phyloP scores from a whole-genome alignment of 1,284 basidiomycete genomes.

The Puccinia polysora region DNA sequence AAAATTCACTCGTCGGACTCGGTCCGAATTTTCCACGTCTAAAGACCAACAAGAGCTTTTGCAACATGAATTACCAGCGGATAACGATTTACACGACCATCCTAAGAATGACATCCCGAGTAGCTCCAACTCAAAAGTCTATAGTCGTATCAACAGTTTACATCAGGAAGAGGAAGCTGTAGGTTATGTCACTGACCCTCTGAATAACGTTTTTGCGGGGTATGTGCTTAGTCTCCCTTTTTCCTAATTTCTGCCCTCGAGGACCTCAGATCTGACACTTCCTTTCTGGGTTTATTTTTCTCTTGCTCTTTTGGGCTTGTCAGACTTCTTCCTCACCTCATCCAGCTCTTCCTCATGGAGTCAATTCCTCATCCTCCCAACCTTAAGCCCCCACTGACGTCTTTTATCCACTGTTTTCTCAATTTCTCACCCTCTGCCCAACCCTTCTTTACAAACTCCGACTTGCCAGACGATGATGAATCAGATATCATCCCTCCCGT shows the following conservation, averaged over 20 bases:
- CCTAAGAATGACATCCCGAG: background rate
- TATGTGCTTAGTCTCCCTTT: background rate
- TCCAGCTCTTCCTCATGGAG: slow-evolving; percentile 24
- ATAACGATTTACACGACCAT: background rate
- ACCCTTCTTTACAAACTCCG: background rate
- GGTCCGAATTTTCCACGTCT: background rate
- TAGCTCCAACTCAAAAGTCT: slow-evolving; percentile 6
- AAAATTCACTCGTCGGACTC: slow-evolving; percentile 8
- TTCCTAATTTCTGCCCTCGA: background rate
- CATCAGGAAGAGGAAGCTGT: slow-evolving; percentile 1
- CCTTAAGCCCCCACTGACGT: slow-evolving; percentile 25
- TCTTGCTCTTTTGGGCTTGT: background rate
- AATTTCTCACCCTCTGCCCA: slow-evolving; percentile 24
- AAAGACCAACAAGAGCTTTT: background rate
- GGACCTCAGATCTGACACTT: background rate
- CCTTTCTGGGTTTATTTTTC: background rate
- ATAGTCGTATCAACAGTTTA: background rate
- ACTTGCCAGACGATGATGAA: background rate
- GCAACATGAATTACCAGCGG: background rate
- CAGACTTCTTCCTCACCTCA: slow-evolving; percentile 30
- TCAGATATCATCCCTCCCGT: slow-evolving; percentile 3
- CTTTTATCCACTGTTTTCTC: slow-evolving; percentile 30
- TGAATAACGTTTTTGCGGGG: slow-evolving; percentile 28
- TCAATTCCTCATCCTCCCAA: slow-evolving; percentile 13
- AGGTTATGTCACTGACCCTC: slow-evolving; percentile 6